Evolutionary conservation across 495 filamentous ascomycete genomes (phyloP), one percentile per base, ranked within the genome.

Genomic region (Amphirosellinia nigrospora): DNA sequence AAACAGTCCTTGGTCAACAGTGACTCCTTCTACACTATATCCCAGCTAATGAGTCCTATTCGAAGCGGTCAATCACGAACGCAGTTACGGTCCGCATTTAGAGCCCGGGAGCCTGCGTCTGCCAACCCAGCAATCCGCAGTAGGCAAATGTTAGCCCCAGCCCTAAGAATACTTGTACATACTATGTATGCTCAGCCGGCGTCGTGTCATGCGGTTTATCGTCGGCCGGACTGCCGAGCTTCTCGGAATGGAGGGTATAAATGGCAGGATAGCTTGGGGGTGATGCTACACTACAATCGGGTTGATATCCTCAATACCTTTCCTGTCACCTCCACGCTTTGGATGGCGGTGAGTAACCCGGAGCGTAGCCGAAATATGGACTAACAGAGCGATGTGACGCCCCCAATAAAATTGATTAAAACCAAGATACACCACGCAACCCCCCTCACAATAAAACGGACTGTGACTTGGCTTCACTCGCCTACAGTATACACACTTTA

Each of bases 271-370:
- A 46, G 63, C 43, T 65, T 65, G 63, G 45, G 43, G 63, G 63
- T 53, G 46, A 65, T 65, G 16, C 63, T 65, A 65, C 63, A 65
- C 46, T 65, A 53, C n/a, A 52, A 65, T 65, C 63, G 34, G 45
- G 52, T 39, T 16, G 34, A 53, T 53, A 53, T 34, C 46, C 3
- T 13, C 21, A 6, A 19, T 39, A 15, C 36, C 10, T 19, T 19
- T 65, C 53, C 45, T 41, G 46, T 41, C 63, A 65, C 53, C 21
- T 65, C 63, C 28, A 65, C 30, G 63, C 63, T 19, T 53, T 28
- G 63, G 53, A 52, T 64, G 32, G 63, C 63, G 63, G 63, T 65
- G 63, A 52, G 63, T 53, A 53, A 63, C 38, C 38, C 9, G 26
- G 39, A 64, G 28, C n/a, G 39, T 65, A 53, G 43, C 61, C 43